A percentile compares a stretch with the other conserved stretches of the same genome.
These are phyloP conservation scores for Byssochlamys sp. DNA, from an alignment of 2,329 filamentous ascomycete species.

Conservation along the genomic window DNA sequence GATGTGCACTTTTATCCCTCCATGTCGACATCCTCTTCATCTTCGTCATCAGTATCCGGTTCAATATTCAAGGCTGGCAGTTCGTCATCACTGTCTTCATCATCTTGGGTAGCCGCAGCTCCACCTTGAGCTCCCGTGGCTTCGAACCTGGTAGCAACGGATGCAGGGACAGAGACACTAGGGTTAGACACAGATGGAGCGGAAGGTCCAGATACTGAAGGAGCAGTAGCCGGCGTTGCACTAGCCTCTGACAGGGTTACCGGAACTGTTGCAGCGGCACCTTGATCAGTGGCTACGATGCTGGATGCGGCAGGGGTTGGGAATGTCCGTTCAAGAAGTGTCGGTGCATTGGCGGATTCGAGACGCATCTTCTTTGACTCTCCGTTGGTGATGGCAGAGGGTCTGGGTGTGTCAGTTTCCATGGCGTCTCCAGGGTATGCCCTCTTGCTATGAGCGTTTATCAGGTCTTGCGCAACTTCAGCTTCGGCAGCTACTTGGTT, in stretches of 20 bases:
- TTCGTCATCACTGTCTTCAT: slow-evolving; percentile 39
- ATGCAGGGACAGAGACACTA: not conserved
- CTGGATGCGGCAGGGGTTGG: not conserved
- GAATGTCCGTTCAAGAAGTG: not conserved
- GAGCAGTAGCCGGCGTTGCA: not conserved
- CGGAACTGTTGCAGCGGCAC: not conserved
- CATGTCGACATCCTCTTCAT: slow-evolving; percentile 24
- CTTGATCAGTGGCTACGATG: not conserved
- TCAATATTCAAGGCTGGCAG: slow-evolving; percentile 41
- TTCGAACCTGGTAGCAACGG: slow-evolving; percentile 7
- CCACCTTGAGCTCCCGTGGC: slow-evolving; percentile 6
- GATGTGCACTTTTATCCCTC: slow-evolving; percentile 8
- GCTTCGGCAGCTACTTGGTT: not conserved
- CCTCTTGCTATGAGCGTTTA: not conserved
- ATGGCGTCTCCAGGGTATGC: not conserved
- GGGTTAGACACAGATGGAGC: not conserved
- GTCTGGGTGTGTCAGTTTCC: not conserved
- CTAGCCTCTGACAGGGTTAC: not conserved
- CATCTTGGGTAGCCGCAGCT: slow-evolving; percentile 7
- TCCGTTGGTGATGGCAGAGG: not conserved
- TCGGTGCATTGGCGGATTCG: not conserved
- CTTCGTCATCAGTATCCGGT: slow-evolving; percentile 38
- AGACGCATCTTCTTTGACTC: not conserved
- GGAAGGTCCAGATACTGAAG: not conserved
- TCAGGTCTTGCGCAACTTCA: not conserved